Percentiles rank a stretch among this genome's conserved stretches.
phyloP scores from a whole-genome alignment of 345 rosid genomes.

The Cardamine resedifolia region DNA sequence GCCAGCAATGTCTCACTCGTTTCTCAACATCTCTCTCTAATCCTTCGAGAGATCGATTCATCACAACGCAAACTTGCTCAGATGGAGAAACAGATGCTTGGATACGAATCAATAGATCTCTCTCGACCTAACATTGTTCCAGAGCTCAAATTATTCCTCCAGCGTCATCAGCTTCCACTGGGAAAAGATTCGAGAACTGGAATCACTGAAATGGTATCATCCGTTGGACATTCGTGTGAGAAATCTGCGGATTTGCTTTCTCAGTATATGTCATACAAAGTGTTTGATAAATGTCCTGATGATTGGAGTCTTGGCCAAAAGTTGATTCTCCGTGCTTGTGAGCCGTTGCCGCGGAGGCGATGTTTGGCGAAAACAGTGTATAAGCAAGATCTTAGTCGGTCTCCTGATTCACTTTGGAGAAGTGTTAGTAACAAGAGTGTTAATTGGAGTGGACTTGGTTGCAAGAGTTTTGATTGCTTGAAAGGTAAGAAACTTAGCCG shows the following conservation, averaged over 20 bases:
- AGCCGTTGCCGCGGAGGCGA: conserved; percentile 89
- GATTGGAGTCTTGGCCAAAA: conserved; percentile 82
- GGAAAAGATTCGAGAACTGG: conserved; percentile 82
- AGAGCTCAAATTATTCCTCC: conserved; percentile 82
- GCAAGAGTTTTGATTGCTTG: conserved; percentile 78
- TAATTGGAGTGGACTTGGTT: conserved; percentile 91
- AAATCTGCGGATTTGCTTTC: conserved; percentile 82
- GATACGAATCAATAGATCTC: conserved; percentile 75
- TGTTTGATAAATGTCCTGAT: conserved; percentile 65
- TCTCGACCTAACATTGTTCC: conserved; percentile 77
- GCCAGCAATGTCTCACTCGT: conserved; percentile 71
- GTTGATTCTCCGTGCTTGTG: conserved; percentile 70
- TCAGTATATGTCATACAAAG: conserved; percentile 80
- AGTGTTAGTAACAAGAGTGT: conserved; percentile 72
- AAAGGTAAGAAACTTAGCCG: conserved; percentile 68
- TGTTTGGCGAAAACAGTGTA: conserved; percentile 69
- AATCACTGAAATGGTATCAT: conserved; percentile 91
- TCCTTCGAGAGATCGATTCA: conserved; percentile 76
- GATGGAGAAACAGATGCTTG: conserved; percentile 87
- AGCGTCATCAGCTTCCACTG: conserved; percentile 74
- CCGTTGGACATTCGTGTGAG: conserved; percentile 91
- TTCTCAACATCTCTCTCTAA: conserved; percentile 81
- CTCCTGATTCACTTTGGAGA: conserved; percentile 75
- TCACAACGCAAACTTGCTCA: conserved; percentile 83
- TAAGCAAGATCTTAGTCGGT: conserved; percentile 59